These are phyloP conservation scores for Boletellus sp. DNA, from an alignment of 768 basidiomycete species.

Conservation along the genomic window DNA sequence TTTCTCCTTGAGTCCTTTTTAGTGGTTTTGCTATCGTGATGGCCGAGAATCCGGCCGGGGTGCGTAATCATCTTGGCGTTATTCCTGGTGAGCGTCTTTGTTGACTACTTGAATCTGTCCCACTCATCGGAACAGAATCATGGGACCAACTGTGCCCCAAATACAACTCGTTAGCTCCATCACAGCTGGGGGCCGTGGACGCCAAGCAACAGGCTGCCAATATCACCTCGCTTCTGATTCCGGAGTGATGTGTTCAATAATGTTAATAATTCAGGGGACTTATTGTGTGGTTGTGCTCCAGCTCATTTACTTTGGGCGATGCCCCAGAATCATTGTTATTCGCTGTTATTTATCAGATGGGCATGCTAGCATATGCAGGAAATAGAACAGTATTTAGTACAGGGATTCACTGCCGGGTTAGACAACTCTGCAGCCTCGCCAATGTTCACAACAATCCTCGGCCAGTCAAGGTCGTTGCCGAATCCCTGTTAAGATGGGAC, in stretches of 20 bases:
- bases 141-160: slow-evolving; percentile 27
- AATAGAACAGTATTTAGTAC: too few relatives aligned
- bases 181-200: slow-evolving; percentile 22
- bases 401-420: too few relatives aligned
- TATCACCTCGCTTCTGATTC: slow-evolving; percentile 15
- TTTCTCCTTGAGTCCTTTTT: neutral
- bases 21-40: slow-evolving; percentile 29
- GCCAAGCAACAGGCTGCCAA: slow-evolving; percentile 18
- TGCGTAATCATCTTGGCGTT: slow-evolving; percentile 8
- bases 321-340: too few relatives aligned
- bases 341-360: too few relatives aligned
- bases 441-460: too few relatives aligned
- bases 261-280: too few relatives aligned
- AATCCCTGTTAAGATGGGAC: too few relatives aligned
- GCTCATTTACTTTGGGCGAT: too few relatives aligned
- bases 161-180: slow-evolving; percentile 14
- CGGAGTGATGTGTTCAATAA: slow-evolving; percentile 25
- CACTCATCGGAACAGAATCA: slow-evolving; percentile 10
- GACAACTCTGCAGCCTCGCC: too few relatives aligned
- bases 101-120: neutral
- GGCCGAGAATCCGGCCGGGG: slow-evolving; percentile 22
- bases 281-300: too few relatives aligned
- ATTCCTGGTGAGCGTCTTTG: slow-evolving; percentile 13
- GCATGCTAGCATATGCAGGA: too few relatives aligned
- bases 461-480: too few relatives aligned